These are phyloP conservation scores for Nemania sp. DNA, from an alignment of 2,329 filamentous ascomycete species.

Conservation along the genomic window DNA sequence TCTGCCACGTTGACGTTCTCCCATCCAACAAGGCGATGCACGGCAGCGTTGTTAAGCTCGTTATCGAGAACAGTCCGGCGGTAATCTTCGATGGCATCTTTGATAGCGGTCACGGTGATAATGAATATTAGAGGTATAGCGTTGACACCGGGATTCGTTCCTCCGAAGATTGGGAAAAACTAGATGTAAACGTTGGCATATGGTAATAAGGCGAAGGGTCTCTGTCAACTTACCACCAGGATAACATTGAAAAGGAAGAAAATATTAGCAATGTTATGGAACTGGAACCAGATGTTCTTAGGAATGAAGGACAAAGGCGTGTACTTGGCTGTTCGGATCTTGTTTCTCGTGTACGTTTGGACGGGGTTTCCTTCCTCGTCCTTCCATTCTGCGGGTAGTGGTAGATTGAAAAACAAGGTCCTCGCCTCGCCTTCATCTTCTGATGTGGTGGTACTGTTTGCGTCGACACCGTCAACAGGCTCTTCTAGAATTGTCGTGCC, in stretches of 20 bases:
- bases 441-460: constrained; percentile 52
- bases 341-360: constrained; percentile 84
- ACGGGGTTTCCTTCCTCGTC: constrained; percentile 84
- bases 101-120: constrained; percentile 86
- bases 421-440: constrained; percentile 60
- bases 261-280: constrained; percentile 98
- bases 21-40: constrained; percentile 90
- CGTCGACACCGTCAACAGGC: constrained; percentile 54
- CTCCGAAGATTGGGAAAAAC: constrained; percentile 98
- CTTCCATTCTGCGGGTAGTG: constrained; percentile 78
- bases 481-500: constrained; percentile 49
- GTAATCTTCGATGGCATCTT: constrained; percentile 96
- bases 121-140: constrained; percentile 95
- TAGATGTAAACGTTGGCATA: constrained; percentile 55
- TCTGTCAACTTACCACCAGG: constrained; percentile 77
- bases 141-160: constrained; percentile 87
- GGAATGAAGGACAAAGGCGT: constrained; percentile 94
- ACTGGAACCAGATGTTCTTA: constrained; percentile 97
- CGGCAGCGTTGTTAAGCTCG: constrained; percentile 94
- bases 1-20: constrained; percentile 92
- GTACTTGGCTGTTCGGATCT: constrained; percentile 98
- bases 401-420: constrained; percentile 86
- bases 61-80: constrained; percentile 90
- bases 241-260: constrained; percentile 99
- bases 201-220: background rate